Evolutionary conservation across 345 rosid species (phyloP), one percentile per base, ranked within the genome.

Genomic region (Salix udensis): DNA sequence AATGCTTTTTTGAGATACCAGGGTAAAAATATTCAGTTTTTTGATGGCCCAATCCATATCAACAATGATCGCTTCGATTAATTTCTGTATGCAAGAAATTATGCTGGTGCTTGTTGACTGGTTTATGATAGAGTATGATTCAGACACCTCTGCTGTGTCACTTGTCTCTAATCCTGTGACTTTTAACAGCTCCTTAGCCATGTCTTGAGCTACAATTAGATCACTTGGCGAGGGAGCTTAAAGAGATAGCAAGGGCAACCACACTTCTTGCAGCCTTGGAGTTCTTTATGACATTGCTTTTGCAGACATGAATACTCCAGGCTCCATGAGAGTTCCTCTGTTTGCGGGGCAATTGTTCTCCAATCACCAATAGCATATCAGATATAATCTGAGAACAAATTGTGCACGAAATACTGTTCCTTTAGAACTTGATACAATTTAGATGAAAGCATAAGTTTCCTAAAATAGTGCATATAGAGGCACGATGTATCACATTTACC

Each of bases 21-120:
- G 76, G 77, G 79, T 80, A n/a, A 83, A 62, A 42, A 76, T 77
- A 83, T 85, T 93, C 50, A 88, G 82, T 74, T 89, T 90, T 78
- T 84, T 91, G 34, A 86, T 79, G 44, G 88, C 86, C 96, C 96
- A 89, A 34, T 91, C 94, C 88, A 91, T 82, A 75, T 88, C 90
- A 39, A 58, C 67, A 68, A 91, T 79, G 58, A 85, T 88, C 19
- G 85, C 74, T 60, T 88, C 98, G 72, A 84, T 65, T 36, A 74
- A 75, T 72, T 90, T 91, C 83, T 91, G 84, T 70, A 90, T 73
- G 82, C 87, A 88, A 68, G 89, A 81, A 44, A 78, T 85, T 79
- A 91, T 66, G 69, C 87, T 70, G 30, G 77, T 72, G 64, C 80
- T 71, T 26, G 96, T 91, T 67, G 87, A 85, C 73, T 73, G 81